Base-by-base conservation (phyloP, 805 yeast species). In the Wickerhamomyces silvicola region DNA sequence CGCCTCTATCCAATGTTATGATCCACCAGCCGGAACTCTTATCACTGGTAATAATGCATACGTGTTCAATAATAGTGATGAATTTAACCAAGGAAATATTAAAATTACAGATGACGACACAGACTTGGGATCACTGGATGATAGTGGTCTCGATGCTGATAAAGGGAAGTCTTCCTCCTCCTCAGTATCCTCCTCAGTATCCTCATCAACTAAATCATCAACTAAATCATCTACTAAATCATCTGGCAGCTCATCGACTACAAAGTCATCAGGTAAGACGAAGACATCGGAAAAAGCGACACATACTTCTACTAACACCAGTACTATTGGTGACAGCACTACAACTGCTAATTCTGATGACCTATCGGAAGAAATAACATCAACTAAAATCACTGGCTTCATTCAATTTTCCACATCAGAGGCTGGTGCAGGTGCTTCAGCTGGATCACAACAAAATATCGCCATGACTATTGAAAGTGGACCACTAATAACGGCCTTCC, bases 1-100 rank as follows among this genome's bases (percentile, higher is more conserved):
- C 27, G 65, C 85, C 22, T 64, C 68, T 11, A 70, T 87, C 30
- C 67, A 73, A 31, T 75, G 94, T 50, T 81, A 83, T 58, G 85
- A 72, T 48, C 72, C 86, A 22, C 95, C 96, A 18, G 46, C 63
- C 10, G 71, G 62, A 22, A 68, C 78, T 18, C 45, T 48, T 25
- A 42, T 52, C 15, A 56, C 58, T 21, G 80, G 79, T 29, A 54
- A 69, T 30, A 56, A 50, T 27, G 62, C 81, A 0, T 79, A 80
- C 50, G 56, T 63, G 14, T 83, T 66, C 63, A 74, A 75, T 27
- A 65, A 54, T 48, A 45, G 66, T 20, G 66, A 60, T 40, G 67
- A 68, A 37, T 66, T 63, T 46, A 60, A 70, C n/a, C 62, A 65
- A 27, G 70, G 66, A 28, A 59, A 62, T 32, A 62, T 88, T 28